These are phyloP conservation scores for Coleophoma cylindrospora DNA, from an alignment of 2,329 filamentous ascomycete genomes.

Conservation along the genomic window DNA sequence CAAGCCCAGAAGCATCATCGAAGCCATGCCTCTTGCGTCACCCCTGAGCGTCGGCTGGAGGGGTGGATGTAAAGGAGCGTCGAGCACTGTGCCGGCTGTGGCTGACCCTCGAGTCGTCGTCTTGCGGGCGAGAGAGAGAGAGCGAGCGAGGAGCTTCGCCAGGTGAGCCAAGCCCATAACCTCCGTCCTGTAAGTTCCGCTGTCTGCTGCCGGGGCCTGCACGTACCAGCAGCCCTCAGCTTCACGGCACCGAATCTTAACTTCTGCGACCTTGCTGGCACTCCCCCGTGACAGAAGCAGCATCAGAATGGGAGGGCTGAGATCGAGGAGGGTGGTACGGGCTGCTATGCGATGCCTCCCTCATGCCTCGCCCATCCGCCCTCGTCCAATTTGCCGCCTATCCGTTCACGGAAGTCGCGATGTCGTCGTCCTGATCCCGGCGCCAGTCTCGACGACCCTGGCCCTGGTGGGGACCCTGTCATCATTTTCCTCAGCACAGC, in stretches of 20 bases:
- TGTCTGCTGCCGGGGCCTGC: background rate
- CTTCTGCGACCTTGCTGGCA: too few relatives aligned
- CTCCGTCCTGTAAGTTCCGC: background rate
- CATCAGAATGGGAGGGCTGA: too few relatives aligned
- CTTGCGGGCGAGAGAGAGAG: too few relatives aligned
- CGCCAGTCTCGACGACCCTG: background rate
- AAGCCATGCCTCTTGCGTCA: background rate
- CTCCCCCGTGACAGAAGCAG: too few relatives aligned
- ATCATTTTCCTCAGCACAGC: conserved; percentile 2
- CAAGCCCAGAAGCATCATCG: too few relatives aligned
- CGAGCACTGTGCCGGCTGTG: too few relatives aligned
- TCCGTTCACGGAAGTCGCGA: background rate
- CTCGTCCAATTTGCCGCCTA: background rate
- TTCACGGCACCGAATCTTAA: too few relatives aligned
- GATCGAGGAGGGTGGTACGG: too few relatives aligned
- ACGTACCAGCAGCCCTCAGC: background rate
- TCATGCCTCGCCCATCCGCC: background rate
- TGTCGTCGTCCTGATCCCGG: background rate
- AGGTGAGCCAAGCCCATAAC: background rate
- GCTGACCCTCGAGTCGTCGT: too few relatives aligned
- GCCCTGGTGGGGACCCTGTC: background rate
- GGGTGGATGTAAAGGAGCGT: background rate
- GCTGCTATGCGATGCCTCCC: too few relatives aligned
- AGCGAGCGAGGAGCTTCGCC: too few relatives aligned
- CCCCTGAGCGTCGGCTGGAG: background rate